Evolutionary conservation across 75 land plant species (phyloP).

Genomic region (Chamaecyparis obtusa): DNA sequence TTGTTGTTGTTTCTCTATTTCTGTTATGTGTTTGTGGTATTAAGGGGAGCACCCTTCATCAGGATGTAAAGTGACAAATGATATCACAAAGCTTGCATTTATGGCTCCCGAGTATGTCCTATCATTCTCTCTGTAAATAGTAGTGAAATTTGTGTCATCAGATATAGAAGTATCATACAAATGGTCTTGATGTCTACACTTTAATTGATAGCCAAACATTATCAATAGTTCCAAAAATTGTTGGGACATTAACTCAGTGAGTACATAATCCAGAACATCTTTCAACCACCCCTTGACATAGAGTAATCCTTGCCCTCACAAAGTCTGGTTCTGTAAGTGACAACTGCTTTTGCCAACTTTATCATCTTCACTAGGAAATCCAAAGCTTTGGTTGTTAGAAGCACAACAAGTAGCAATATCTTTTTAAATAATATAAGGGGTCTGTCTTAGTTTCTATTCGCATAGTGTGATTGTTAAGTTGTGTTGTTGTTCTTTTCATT

Average conservation of each 20-base stretch:
- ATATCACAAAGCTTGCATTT: not conserved
- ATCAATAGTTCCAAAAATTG: not conserved
- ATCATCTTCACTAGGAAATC: too few species aligned
- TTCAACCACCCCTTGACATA: not conserved
- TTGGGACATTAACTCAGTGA: not conserved
- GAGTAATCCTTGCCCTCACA: not conserved
- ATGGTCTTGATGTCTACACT: not conserved
- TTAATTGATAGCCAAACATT: not conserved
- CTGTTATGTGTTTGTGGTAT: too few species aligned
- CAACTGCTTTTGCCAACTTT: too few species aligned
- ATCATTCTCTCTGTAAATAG: not conserved
- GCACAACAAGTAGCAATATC: not conserved
- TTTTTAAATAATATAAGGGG: not conserved
- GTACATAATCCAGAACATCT: not conserved
- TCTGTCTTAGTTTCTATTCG: too few species aligned
- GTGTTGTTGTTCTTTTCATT: too few species aligned
- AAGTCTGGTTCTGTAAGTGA: not conserved
- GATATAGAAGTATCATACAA: not conserved
- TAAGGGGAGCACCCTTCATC: too few species aligned
- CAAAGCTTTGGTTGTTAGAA: not conserved
- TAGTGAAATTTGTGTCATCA: not conserved
- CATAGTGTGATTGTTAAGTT: too few species aligned
- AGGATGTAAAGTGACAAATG: not conserved
- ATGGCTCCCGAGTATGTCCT: constrained; percentile 2
- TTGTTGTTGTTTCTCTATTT: too few species aligned